These are phyloP conservation scores for Pulchroboletus neoregius DNA, from an alignment of 1,284 basidiomycete species.

Conservation along the genomic window DNA sequence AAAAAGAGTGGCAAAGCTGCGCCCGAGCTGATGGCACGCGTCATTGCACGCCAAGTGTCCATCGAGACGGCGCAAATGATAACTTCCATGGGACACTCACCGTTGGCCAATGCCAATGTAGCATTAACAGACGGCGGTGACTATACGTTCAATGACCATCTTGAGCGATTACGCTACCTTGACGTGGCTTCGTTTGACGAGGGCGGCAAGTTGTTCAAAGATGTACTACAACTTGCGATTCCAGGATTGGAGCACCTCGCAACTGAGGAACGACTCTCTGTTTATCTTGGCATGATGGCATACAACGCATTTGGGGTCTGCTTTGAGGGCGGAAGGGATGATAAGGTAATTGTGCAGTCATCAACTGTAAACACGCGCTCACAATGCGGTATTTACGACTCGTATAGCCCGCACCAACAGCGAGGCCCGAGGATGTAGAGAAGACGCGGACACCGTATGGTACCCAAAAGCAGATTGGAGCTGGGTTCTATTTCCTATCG, in stretches of 20 bases:
- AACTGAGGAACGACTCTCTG: slow-evolving; percentile 56
- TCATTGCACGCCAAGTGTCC: slow-evolving; percentile 67
- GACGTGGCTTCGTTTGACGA: slow-evolving; percentile 48
- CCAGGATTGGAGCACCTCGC: slow-evolving; percentile 70
- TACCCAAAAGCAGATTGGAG: slow-evolving; percentile 67
- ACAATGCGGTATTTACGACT: slow-evolving; percentile 2
- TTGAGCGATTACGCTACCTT: slow-evolving; percentile 67
- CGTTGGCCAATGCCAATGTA: slow-evolving; percentile 35
- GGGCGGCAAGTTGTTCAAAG: slow-evolving; percentile 49
- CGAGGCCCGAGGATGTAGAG: slow-evolving; percentile 63
- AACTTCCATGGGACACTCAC: slow-evolving; percentile 24
- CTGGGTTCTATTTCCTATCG: slow-evolving; percentile 69
- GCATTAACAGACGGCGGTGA: slow-evolving; percentile 48
- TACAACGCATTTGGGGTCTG: slow-evolving; percentile 74
- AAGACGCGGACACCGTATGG: slow-evolving; percentile 70
- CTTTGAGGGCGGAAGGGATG: slow-evolving; percentile 59
- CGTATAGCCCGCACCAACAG: slow-evolving; percentile 47
- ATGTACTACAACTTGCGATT: slow-evolving; percentile 57
- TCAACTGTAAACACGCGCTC: neutral
- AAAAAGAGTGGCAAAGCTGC: slow-evolving; percentile 44
- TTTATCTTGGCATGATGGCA: slow-evolving; percentile 63
- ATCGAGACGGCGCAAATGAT: slow-evolving; percentile 59
- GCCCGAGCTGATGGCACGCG: slow-evolving; percentile 61
- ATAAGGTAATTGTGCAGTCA: slow-evolving; percentile 48
- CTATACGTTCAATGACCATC: slow-evolving; percentile 68